Evolutionary conservation across 2,329 filamentous ascomycete species (phyloP).

Genomic region (Penicillium sp.): DNA sequence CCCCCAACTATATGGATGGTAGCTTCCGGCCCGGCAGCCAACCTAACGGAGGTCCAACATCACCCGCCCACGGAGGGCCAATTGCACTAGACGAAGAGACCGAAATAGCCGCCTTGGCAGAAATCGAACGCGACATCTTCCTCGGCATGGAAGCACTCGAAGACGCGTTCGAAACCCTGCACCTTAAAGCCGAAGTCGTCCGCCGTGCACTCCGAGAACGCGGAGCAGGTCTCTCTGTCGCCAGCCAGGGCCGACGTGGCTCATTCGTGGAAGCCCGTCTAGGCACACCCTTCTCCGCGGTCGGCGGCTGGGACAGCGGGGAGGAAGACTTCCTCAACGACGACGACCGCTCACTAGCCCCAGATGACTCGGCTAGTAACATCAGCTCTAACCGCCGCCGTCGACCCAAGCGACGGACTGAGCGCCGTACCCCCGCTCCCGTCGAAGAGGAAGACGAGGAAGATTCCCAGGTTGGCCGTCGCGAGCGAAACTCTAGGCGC

Average conservation of each 20-base stretch:
- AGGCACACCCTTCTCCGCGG: conserved; percentile 40
- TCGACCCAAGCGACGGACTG: conserved; percentile 47
- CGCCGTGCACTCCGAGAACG: conserved; percentile 77
- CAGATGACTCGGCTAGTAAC: conserved; percentile 52
- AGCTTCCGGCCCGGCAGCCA: conserved; percentile 44
- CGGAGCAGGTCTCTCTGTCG: conserved; percentile 67
- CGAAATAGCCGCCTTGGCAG: conserved; percentile 83
- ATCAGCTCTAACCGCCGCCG: conserved; percentile 48
- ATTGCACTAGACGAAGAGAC: conserved; percentile 93
- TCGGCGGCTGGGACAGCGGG: conserved; percentile 40
- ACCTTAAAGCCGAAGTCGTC: conserved; percentile 78
- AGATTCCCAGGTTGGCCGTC: conserved; percentile 25
- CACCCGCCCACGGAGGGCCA: conserved; percentile 64
- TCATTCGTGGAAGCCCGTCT: conserved; percentile 42
- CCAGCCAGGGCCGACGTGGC: conserved; percentile 46
- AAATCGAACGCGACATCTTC: conserved; percentile 92
- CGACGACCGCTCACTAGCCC: conserved; percentile 46
- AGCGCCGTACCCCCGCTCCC: conserved; percentile 49
- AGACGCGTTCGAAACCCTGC: conserved; percentile 90
- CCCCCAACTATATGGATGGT: conserved; percentile 38
- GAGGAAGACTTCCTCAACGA: conserved; percentile 48
- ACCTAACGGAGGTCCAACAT: conserved; percentile 44
- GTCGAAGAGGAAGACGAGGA: conserved; percentile 50
- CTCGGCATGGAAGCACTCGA: conserved; percentile 91
- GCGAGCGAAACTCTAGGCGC: conserved; percentile 29